Conservation (phyloP, 2,329 filamentous ascomycete genomes). For the Lizonia empirigonia region DNA sequence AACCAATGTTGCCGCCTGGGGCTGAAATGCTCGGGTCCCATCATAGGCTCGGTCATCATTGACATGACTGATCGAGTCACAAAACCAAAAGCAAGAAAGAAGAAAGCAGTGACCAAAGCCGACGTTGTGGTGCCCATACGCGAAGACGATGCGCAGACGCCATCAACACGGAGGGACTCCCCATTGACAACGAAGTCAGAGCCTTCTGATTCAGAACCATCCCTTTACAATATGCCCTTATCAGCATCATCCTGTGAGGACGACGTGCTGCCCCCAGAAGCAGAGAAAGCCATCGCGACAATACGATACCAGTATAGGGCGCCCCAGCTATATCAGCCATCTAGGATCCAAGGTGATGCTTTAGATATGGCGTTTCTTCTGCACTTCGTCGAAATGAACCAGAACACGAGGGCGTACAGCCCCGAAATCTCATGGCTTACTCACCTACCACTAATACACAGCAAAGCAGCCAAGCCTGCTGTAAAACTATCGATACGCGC, state of each 20-base stretch:
- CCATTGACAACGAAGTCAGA: constrained; percentile 2
- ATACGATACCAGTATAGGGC: constrained; percentile 34
- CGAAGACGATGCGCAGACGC: constrained; percentile 1
- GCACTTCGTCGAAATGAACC: constrained; percentile 40
- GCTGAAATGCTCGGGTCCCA: constrained; percentile 38
- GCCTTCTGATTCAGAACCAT: constrained; percentile 5
- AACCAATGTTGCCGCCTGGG: constrained; percentile 38
- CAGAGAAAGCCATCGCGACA: constrained; percentile 28
- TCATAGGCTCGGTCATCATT: constrained; percentile 43
- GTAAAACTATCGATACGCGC: constrained; percentile 40
- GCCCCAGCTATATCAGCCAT: constrained; percentile 35
- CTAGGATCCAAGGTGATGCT: constrained; percentile 27
- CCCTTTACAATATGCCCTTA: neutral
- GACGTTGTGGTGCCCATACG: constrained; percentile 1
- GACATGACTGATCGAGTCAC: constrained; percentile 43
- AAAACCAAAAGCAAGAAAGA: constrained; percentile 36
- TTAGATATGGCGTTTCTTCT: constrained; percentile 38
- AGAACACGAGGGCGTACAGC: constrained; percentile 21
- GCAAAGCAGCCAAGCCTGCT: constrained; percentile 29
- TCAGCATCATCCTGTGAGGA: neutral
- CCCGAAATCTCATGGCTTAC: constrained; percentile 37
- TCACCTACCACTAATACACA: constrained; percentile 28
- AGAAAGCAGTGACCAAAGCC: constrained; percentile 18
- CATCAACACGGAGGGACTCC: constrained; percentile 4
- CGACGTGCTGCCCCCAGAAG: constrained; percentile 9